Evolutionary conservation across 225 moss, liverwort and hornwort species (phyloP).

Genomic region (Climacium dendroides): DNA sequence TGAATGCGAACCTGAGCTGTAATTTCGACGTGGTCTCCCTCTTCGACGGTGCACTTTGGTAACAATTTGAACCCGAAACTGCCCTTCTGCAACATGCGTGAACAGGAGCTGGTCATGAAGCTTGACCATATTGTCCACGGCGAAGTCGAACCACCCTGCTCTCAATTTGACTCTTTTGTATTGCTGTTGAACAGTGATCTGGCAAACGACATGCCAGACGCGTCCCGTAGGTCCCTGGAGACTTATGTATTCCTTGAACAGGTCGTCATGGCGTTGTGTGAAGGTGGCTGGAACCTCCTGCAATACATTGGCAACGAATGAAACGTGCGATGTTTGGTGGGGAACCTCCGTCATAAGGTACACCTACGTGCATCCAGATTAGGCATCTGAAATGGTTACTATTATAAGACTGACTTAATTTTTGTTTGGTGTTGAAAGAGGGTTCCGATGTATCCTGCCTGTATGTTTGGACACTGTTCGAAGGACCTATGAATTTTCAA

Average conservation of each 20-base stretch:
- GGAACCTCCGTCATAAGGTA: neutral
- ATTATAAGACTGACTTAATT: neutral
- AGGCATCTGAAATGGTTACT: neutral
- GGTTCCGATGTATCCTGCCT: neutral
- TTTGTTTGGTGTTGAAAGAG: neutral
- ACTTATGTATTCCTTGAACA: conserved; percentile 7
- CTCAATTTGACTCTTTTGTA: conserved; percentile 9
- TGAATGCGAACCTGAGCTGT: neutral
- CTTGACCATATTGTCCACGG: conserved; percentile 22
- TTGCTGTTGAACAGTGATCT: neutral
- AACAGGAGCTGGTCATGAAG: conserved; percentile 29
- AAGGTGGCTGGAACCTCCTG: conserved; percentile 34
- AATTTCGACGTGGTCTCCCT: conserved; percentile 6
- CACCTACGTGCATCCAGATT: neutral
- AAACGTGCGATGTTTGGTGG: neutral
- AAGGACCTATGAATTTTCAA: neutral
- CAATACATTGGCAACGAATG: neutral
- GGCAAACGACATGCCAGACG: conserved; percentile 20
- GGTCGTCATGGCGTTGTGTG: conserved; percentile 1
- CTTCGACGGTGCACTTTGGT: conserved; percentile 7
- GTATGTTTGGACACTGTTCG: neutral
- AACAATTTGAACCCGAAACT: conserved; percentile 26
- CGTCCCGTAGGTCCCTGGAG: conserved; percentile 31
- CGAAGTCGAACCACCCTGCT: conserved; percentile 29
- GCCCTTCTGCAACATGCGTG: conserved; percentile 10